A percentile compares a stretch with the other conserved stretches of the same genome.
These are phyloP conservation scores for Leccinum ambiguum DNA, from an alignment of 1,284 basidiomycete genomes.

Conservation along the genomic window DNA sequence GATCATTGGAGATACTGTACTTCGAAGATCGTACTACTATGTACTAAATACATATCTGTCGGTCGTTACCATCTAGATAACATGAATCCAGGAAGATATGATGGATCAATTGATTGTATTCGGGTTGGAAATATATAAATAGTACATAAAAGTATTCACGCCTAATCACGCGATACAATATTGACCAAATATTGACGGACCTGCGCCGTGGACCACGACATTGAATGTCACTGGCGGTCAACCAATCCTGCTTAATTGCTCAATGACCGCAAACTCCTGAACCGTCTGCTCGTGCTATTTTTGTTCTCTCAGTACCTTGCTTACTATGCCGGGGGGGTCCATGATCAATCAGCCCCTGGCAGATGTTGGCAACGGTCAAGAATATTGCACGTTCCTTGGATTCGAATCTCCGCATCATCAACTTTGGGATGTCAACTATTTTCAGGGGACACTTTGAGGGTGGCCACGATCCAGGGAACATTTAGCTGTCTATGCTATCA, in stretches of 20 bases:
- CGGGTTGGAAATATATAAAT: not conserved
- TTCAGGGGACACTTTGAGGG: not conserved
- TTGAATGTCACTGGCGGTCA: not conserved
- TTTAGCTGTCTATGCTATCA: not conserved
- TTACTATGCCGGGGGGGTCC: not conserved
- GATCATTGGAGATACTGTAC: too few relatives aligned
- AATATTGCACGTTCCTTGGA: not conserved
- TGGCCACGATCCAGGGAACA: not conserved
- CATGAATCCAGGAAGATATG: not conserved
- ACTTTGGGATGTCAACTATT: not conserved
- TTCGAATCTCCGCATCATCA: not conserved
- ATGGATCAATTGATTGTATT: not conserved
- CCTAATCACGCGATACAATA: not conserved
- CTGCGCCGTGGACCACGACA: not conserved
- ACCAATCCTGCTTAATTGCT: not conserved
- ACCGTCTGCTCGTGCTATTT: not conserved
- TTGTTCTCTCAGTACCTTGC: not conserved
- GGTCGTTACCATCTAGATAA: not conserved
- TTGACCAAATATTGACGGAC: not conserved
- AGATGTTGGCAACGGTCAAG: not conserved
- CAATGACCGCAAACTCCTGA: not conserved
- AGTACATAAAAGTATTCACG: not conserved
- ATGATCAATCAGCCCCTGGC: not conserved
- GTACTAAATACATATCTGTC: not conserved
- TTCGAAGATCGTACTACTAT: not conserved